Conservation (phyloP, 2,329 filamentous ascomycete genomes). For the Bipolaris bicolor region DNA sequence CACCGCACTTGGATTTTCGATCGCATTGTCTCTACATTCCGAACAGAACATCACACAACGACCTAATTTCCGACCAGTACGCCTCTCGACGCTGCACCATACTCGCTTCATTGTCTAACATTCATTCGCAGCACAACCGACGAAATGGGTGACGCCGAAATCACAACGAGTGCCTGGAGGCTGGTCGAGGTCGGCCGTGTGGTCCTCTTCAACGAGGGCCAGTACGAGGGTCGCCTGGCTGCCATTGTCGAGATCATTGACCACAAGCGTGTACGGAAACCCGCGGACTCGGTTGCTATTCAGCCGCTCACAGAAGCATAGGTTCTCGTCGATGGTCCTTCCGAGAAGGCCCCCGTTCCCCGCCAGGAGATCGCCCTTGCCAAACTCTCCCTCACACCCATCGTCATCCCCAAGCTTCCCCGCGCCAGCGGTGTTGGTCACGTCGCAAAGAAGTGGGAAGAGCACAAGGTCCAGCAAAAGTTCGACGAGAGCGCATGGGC, state of each 20-base stretch:
- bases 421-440: slow-evolving; percentile 81
- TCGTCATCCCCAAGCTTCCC: slow-evolving; percentile 85
- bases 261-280: slow-evolving; percentile 95
- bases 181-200: slow-evolving; percentile 98
- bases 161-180: slow-evolving; percentile 68
- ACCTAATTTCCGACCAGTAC: slow-evolving; percentile 50
- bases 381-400: slow-evolving; percentile 85
- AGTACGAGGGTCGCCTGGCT: slow-evolving; percentile 84
- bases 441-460: slow-evolving; percentile 89
- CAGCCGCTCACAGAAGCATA: slow-evolving; percentile 54
- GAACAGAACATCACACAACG: slow-evolving; percentile 41
- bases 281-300: slow-evolving; percentile 23
- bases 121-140: slow-evolving; percentile 41
- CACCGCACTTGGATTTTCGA: slow-evolving; percentile 21
- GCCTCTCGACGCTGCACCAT: slow-evolving; percentile 33
- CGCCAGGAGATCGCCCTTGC: slow-evolving; percentile 85
- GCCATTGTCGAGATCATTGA: slow-evolving; percentile 99
- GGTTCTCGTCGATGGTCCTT: slow-evolving; percentile 95
- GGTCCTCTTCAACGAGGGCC: slow-evolving; percentile 85
- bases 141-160: slow-evolving; percentile 57
- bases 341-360: slow-evolving; percentile 78
- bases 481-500: slow-evolving; percentile 92
- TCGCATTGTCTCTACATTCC: slow-evolving; percentile 30
- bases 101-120: slow-evolving; percentile 36
- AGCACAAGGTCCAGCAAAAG: slow-evolving; percentile 88